These are phyloP conservation scores for Gymnopilus junonius DNA, from an alignment of 768 basidiomycete species.

Conservation along the genomic window DNA sequence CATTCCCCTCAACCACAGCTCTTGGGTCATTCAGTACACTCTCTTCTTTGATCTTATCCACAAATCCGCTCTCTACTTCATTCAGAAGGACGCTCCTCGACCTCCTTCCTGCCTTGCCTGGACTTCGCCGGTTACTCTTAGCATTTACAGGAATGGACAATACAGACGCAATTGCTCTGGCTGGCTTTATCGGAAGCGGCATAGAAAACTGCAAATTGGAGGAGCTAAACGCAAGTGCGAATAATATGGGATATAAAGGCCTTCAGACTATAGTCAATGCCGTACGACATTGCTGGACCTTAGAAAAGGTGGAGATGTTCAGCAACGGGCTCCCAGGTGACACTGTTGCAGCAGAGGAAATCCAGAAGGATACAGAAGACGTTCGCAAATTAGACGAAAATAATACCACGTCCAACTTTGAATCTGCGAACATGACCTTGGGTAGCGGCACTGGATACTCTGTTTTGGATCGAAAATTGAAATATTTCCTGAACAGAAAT, in stretches of 20 bases:
- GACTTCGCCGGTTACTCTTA: slow-evolving; percentile 12
- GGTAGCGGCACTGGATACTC: slow-evolving; percentile 12
- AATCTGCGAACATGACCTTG: neutral
- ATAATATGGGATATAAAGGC: slow-evolving; percentile 19
- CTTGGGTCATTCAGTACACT: neutral
- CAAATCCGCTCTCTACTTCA: slow-evolving; percentile 19
- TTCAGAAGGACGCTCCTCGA: slow-evolving; percentile 18
- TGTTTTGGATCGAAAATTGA: slow-evolving; percentile 6
- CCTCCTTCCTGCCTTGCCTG: slow-evolving; percentile 9
- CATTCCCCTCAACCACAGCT: neutral
- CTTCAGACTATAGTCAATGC: slow-evolving; percentile 13
- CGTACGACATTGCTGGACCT: slow-evolving; percentile 16
- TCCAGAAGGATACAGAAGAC: neutral
- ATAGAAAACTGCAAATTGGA: slow-evolving; percentile 14
- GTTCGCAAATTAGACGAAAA: neutral
- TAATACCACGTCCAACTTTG: neutral
- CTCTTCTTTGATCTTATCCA: slow-evolving; percentile 13
- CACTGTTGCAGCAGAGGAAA: neutral
- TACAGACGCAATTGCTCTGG: slow-evolving; percentile 10
- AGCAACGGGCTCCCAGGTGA: slow-evolving; percentile 9
- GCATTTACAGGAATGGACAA: slow-evolving; percentile 15
- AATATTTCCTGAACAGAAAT: slow-evolving; percentile 15
- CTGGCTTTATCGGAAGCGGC: slow-evolving; percentile 8
- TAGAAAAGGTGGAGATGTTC: slow-evolving; percentile 22
- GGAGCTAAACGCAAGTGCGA: slow-evolving; percentile 20